Evolutionary conservation across 805 yeast species (phyloP).

Genomic region (Wickerhamomyces queroliae): DNA sequence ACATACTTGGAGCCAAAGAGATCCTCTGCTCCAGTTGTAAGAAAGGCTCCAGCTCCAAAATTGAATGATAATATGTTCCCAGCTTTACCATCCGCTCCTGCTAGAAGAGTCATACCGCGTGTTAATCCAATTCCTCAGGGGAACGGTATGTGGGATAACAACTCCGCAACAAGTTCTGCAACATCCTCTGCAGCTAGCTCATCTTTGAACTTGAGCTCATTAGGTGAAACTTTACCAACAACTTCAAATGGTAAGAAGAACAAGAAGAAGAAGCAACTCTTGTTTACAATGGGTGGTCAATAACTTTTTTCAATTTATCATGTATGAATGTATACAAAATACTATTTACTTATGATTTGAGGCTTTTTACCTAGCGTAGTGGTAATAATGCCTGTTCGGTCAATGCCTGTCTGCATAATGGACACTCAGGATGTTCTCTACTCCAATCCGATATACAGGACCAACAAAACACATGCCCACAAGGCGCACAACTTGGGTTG

Average conservation of each 20-base stretch:
- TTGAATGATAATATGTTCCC: conserved; percentile 38
- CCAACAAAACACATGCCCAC: conserved; percentile 97
- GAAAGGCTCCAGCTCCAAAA: conserved; percentile 9
- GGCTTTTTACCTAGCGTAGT: conserved; percentile 12
- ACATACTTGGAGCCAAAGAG: conserved; percentile 23
- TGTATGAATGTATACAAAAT: neutral
- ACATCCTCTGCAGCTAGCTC: neutral
- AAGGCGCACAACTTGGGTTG: conserved; percentile 78
- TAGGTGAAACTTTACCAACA: neutral
- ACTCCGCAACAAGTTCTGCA: conserved; percentile 11
- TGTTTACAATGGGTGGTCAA: conserved; percentile 45
- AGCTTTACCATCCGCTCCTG: conserved; percentile 33
- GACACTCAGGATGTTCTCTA: conserved; percentile 83
- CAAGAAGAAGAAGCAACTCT: conserved; percentile 46
- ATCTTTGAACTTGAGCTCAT: neutral
- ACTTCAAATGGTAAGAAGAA: conserved; percentile 29
- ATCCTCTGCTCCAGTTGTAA: conserved; percentile 15
- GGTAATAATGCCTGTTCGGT: conserved; percentile 25
- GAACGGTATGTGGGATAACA: conserved; percentile 28
- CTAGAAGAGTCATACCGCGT: conserved; percentile 45
- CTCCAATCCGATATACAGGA: conserved; percentile 86
- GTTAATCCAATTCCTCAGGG: conserved; percentile 46
- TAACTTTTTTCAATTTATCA: neutral
- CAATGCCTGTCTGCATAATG: conserved; percentile 75
- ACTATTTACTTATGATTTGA: neutral